phyloP scores from a whole-genome alignment of 2,329 filamentous ascomycete species.

The Orbilia oligospora region DNA sequence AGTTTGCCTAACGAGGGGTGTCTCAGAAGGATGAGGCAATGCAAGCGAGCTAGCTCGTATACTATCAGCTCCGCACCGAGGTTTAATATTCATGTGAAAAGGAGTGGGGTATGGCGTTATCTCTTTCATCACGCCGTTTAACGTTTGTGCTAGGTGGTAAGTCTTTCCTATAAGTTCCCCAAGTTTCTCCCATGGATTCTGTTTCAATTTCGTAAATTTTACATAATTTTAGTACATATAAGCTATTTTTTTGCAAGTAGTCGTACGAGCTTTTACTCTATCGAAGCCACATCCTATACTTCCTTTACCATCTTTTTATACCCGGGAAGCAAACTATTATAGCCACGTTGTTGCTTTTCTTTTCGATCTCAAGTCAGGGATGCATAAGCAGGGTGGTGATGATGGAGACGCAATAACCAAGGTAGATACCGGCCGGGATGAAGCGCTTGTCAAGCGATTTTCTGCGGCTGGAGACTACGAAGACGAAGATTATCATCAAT shows the following conservation, averaged over 20 bases:
- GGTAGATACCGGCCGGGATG: slow-evolving; percentile 49
- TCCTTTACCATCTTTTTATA: not conserved
- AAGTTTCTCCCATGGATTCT: not conserved
- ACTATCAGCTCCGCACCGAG: too few species aligned
- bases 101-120: not conserved
- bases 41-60: too few species aligned
- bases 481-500: slow-evolving; percentile 34
- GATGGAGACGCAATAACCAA: slow-evolving; percentile 60
- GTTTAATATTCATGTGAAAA: too few species aligned
- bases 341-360: slow-evolving; percentile 41
- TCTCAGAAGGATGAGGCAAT: too few species aligned
- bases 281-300: not conserved
- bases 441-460: slow-evolving; percentile 35
- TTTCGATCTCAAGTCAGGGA: slow-evolving; percentile 46
- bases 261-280: slow-evolving; percentile 16
- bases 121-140: too few species aligned
- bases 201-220: slow-evolving; percentile 50
- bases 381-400: slow-evolving; percentile 58
- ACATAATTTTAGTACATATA: slow-evolving; percentile 7
- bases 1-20: too few species aligned
- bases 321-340: not conserved
- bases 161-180: slow-evolving; percentile 36
- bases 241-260: not conserved
- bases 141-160: too few species aligned
- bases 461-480: slow-evolving; percentile 51